Evolutionary conservation across 1,139 yeast species (phyloP).

Genomic region (Zygosaccharomyces sapae): DNA sequence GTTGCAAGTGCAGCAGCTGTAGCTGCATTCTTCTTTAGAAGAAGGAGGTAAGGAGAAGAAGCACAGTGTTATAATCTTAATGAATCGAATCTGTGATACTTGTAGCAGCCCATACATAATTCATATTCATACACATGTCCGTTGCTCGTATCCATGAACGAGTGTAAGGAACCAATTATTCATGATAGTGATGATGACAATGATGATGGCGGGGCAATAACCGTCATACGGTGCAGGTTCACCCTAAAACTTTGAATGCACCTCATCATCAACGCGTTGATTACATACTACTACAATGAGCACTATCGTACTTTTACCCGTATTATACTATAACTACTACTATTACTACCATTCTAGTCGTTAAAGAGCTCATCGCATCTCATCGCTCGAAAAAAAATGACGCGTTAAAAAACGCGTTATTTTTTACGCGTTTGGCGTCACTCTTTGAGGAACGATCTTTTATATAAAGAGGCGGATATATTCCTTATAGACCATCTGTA

Average conservation of each 20-base stretch:
- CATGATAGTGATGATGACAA: background rate
- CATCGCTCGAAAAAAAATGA: constrained; percentile 3
- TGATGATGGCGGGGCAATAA: background rate
- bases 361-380: background rate
- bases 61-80: background rate
- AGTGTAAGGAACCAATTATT: background rate
- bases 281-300: background rate
- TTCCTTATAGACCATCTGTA: background rate
- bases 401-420: constrained; percentile 10
- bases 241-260: background rate
- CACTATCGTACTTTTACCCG: background rate
- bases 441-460: background rate
- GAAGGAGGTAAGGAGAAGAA: constrained; percentile 15
- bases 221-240: background rate
- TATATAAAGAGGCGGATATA: constrained; percentile 2
- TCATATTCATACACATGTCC: no score
- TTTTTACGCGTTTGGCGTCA: constrained; percentile 13
- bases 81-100: no score
- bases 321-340: background rate
- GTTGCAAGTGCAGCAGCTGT: constrained; percentile 79
- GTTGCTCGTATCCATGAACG: no score
- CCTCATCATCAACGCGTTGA: background rate
- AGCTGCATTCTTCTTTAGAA: constrained; percentile 51
- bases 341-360: background rate
- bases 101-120: no score